Evolutionary conservation across 2,329 filamentous ascomycete species (phyloP).

Genomic region (Xylariaceae sp.): DNA sequence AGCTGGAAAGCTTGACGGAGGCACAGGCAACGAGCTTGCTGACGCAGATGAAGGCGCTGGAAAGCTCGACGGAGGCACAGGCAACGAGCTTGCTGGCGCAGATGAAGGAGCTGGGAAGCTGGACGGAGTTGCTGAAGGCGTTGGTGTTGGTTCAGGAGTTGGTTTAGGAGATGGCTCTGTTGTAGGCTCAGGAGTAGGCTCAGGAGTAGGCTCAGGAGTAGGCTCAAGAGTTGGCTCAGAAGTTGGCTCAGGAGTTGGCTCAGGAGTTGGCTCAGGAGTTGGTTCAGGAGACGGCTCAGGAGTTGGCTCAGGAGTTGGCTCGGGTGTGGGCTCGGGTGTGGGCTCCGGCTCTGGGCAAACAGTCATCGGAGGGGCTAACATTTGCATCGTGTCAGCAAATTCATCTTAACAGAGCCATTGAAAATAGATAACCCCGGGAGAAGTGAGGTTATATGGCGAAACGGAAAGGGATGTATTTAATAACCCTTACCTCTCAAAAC

Average conservation of each 20-base stretch:
- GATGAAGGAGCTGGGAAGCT: too few relatives aligned
- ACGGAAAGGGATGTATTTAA: too few relatives aligned
- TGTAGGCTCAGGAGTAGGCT: neutral
- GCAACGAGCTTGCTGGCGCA: too few relatives aligned
- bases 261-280: neutral
- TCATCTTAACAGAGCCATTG: neutral
- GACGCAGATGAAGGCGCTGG: too few relatives aligned
- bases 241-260: too few relatives aligned
- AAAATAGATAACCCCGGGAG: neutral
- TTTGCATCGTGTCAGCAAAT: neutral
- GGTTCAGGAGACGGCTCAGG: neutral
- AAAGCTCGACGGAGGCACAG: too few relatives aligned
- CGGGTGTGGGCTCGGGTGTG: neutral
- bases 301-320: neutral
- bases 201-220: neutral
- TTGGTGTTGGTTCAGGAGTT: slow-evolving; percentile 1
- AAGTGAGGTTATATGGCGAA: too few relatives aligned
- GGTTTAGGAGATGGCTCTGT: neutral
- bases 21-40: too few relatives aligned
- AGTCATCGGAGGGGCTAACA: neutral
- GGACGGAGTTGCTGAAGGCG: too few relatives aligned
- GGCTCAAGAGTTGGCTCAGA: too few relatives aligned
- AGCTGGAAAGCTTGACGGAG: too few relatives aligned
- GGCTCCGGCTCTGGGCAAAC: neutral
- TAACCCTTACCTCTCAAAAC: slow-evolving; percentile 7